These are phyloP conservation scores for Coleophoma eucalyptorum DNA, from an alignment of 2,329 filamentous ascomycete genomes.

Conservation along the genomic window DNA sequence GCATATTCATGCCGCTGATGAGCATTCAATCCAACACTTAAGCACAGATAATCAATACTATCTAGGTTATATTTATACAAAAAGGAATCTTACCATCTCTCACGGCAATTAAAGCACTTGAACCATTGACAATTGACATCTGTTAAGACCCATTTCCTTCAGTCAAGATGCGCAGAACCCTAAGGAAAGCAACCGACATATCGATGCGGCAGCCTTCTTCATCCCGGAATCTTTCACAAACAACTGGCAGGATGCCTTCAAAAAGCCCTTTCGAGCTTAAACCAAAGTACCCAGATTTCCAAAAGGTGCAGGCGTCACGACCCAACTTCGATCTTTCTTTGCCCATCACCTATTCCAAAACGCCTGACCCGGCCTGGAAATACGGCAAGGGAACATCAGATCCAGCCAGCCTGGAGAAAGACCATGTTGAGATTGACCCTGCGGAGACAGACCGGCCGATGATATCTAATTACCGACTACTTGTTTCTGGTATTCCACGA, in stretches of 20 bases:
- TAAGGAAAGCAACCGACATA: neutral
- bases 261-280: neutral
- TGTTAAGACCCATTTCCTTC: neutral
- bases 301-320: conserved; percentile 43
- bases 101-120: neutral
- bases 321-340: conserved; percentile 34
- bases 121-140: neutral
- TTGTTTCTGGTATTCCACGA: conserved; percentile 60
- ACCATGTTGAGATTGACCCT: conserved; percentile 58
- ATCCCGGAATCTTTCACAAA: neutral
- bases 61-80: neutral
- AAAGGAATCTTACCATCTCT: neutral
- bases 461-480: conserved; percentile 60
- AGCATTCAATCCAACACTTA: neutral
- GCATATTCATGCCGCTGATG: neutral
- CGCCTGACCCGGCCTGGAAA: conserved; percentile 45
- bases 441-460: conserved; percentile 51
- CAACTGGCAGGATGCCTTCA: neutral
- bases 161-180: neutral
- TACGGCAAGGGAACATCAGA: conserved; percentile 31
- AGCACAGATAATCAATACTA: neutral
- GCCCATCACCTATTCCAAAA: conserved; percentile 36
- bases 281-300: conserved; percentile 38
- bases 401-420: conserved; percentile 33
- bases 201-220: neutral